Base-by-base conservation (phyloP, 768 basidiomycete genomes). In the Trametes elegans region DNA sequence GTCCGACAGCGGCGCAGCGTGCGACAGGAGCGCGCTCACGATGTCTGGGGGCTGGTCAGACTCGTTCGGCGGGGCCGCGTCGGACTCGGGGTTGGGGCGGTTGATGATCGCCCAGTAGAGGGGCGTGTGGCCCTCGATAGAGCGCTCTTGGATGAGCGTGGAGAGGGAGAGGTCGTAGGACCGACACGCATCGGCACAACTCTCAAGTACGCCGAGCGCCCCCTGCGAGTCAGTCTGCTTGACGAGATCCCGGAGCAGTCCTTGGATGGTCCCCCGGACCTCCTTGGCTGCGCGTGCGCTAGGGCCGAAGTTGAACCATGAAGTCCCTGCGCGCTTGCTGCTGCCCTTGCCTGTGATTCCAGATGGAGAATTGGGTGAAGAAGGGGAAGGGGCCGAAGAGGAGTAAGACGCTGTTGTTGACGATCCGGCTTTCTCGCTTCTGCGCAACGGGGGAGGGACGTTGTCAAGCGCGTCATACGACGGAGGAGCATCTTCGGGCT, bases 81-180 rank as follows among this genome's bases (percentile, higher is more conserved):
- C 61, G 6, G 73, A 64, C 0, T 76, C 75, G 3, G 76, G 78
- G 52, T 85, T 87, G 21, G 76, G 76, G 3, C 77, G 78, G 52
- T 85, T 87, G 21, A 89, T 70, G 58, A 89, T 81, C 0, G 82
- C 83, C 88, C 88, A 90, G 64, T 89, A 89, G 3, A 90, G 59
- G 0, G 85, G 83, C 0, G 83, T 82, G 61, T 83, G 85, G 0
- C 72, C 74, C 61, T 88, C 88, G 32, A 88, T 81, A 8, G 73
- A 81, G 26, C 69, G 76, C 40, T 87, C 82, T 62, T 88, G 87
- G 0, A 90, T 70, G 8, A 90, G 62, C 0, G 72, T 55, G 0
- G 83, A 75, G 32, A 88, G 71, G 4, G 79, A 76, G 1, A 88
- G 59, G 16, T 68, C 70, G 32, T 83, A 74, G 0, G 74, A 64